Evolutionary conservation across 371 early-diverging fungal species (phyloP), one percentile per base, ranked within the genome.

Genomic region (Rhizomucor miehei): DNA sequence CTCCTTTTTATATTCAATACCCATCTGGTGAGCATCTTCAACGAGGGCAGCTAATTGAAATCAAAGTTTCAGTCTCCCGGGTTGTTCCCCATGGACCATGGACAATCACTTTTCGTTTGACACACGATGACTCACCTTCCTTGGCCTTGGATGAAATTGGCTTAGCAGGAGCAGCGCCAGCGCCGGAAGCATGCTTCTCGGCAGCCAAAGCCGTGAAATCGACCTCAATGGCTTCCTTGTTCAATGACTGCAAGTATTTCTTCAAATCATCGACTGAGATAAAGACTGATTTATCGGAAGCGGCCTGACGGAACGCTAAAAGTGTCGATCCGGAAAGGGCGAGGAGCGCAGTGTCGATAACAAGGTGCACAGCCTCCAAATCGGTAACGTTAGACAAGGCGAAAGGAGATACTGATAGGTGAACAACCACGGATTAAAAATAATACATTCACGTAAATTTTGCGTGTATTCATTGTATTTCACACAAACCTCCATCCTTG

Each of bases 1-100:
- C 49, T 89, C 88, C 84, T 99, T 99, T 67, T 88, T 89, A 52
- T 79, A 87, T 54, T 92, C 91, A 49, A 99, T 84, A 48, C 99
- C 99, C 77, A 98, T 92, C 70, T 90, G 79, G 64, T 75, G 75
- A 21, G 64, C 60, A 24, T 81, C 84, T 38, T 80, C 78, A 45
- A 25, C 45, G 20, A 19, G 12, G n/a, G 1, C 5, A 29, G 29
- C 29, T 29, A 29, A 29, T 29, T 29, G 3, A 29, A 29, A 29
- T 29, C 29, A n/a, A n/a, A n/a, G n/a, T n/a, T n/a, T n/a, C n/a
- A n/a, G n/a, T n/a, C n/a, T n/a, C n/a, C n/a, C n/a, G n/a, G n/a
- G n/a, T n/a, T n/a, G n/a, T n/a, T n/a, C n/a, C n/a, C n/a, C n/a
- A n/a, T n/a, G n/a, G n/a, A n/a, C n/a, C n/a, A n/a, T n/a, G n/a